Percentiles rank a stretch among this genome's conserved stretches.
Evolutionary conservation across 2,329 filamentous ascomycete genomes (phyloP).

Genomic region (Colletotrichum sp.): DNA sequence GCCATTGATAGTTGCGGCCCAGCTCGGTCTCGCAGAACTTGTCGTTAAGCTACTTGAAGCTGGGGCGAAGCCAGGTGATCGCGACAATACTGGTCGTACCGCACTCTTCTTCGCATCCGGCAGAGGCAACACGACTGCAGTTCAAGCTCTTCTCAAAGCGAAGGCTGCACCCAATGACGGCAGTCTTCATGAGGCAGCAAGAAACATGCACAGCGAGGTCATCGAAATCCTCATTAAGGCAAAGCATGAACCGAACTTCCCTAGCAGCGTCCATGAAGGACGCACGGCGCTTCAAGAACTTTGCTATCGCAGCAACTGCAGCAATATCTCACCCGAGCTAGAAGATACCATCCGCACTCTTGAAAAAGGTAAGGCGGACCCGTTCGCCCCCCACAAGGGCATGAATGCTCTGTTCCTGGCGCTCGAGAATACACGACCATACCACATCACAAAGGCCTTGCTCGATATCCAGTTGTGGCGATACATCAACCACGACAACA

Average conservation of each 20-base stretch:
- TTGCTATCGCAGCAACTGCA: neutral
- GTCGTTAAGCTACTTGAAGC: neutral
- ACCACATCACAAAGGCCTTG: neutral
- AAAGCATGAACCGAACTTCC: neutral
- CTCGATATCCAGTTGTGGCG: neutral
- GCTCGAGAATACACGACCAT: neutral
- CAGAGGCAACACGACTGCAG: neutral
- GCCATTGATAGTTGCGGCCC: neutral
- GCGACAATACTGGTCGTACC: neutral
- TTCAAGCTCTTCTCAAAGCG: neutral
- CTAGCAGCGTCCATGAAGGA: neutral
- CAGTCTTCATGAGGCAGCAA: neutral
- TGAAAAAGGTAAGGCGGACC: neutral
- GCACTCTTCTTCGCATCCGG: neutral
- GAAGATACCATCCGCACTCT: neutral
- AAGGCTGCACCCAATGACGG: neutral
- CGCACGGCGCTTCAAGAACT: neutral
- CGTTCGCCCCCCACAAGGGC: neutral
- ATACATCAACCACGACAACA: neutral
- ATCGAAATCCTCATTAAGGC: neutral
- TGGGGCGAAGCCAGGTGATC: neutral
- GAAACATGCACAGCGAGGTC: neutral
- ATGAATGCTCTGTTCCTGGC: neutral
- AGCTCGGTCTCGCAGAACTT: neutral
- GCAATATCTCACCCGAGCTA: neutral